Evolutionary conservation across 345 rosid species (phyloP).

Genomic region (Mangifera indica): DNA sequence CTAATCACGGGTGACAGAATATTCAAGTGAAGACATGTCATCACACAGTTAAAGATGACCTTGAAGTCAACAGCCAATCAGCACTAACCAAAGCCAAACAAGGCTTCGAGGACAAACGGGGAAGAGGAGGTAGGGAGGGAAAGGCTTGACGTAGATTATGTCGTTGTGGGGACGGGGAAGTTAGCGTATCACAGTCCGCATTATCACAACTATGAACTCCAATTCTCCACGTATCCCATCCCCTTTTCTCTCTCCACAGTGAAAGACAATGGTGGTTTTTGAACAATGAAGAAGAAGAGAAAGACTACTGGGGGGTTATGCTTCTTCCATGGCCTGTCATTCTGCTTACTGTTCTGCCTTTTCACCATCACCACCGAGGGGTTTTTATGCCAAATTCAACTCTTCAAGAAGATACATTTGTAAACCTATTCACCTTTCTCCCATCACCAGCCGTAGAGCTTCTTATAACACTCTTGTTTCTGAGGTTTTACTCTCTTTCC

Average conservation of each 20-base stretch:
- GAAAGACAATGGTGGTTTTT: conserved; percentile 38
- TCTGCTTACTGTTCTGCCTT: conserved; percentile 40
- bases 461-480: conserved; percentile 57
- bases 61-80: conserved; percentile 27
- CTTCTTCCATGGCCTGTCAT: conserved; percentile 74
- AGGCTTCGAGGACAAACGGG: neutral
- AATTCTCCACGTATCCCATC: conserved; percentile 27
- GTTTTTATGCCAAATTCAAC: conserved; percentile 22
- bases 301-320: conserved; percentile 34
- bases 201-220: conserved; percentile 27
- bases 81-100: neutral
- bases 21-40: conserved; percentile 24
- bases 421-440: conserved; percentile 30
- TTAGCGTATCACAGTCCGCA: conserved; percentile 22
- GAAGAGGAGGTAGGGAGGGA: conserved; percentile 35
- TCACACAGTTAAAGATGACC: conserved; percentile 9
- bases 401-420: conserved; percentile 23
- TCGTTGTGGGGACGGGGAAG: conserved; percentile 19
- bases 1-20: too few species aligned
- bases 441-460: conserved; percentile 28
- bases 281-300: conserved; percentile 51
- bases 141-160: conserved; percentile 24
- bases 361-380: conserved; percentile 31
- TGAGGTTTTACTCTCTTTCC: conserved; percentile 42
- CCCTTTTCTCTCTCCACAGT: conserved; percentile 14